Percentiles rank a stretch among this genome's conserved stretches.
Evolutionary conservation across 192 early-diverging fungal genomes (phyloP).

Genomic region (Coemansia erecta): DNA sequence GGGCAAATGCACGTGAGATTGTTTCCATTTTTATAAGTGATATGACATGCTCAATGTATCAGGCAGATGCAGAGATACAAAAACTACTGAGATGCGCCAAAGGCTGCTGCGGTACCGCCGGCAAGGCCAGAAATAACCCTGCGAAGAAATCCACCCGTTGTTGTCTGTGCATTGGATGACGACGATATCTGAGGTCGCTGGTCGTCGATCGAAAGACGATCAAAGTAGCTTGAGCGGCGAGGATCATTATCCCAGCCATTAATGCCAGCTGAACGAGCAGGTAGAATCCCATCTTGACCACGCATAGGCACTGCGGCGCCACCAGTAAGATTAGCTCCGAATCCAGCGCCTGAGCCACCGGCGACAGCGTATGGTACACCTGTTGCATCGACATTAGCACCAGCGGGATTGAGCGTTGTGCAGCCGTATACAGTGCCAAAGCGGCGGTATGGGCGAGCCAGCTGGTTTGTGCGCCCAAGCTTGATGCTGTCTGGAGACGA

Average conservation of each 20-base stretch:
- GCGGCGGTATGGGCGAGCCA: constrained; percentile 42
- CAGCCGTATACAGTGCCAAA: constrained; percentile 46
- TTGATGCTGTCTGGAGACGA: constrained; percentile 19
- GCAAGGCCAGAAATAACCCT: constrained; percentile 44
- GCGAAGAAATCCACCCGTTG: constrained; percentile 24
- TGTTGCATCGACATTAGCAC: background rate
- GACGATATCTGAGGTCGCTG: constrained; percentile 20
- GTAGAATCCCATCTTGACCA: constrained; percentile 18
- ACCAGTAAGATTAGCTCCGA: background rate
- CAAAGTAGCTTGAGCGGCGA: constrained; percentile 49
- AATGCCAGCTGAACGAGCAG: constrained; percentile 16
- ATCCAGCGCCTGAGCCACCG: constrained; percentile 7
- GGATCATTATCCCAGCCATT: constrained; percentile 30
- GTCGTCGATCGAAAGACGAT: constrained; percentile 44
- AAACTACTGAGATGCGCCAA: constrained; percentile 37
- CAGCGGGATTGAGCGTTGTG: constrained; percentile 16
- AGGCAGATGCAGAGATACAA: background rate
- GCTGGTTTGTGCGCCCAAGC: constrained; percentile 7
- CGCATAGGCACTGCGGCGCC: constrained; percentile 14
- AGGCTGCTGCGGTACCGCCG: constrained; percentile 24
- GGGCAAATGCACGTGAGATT: no score
- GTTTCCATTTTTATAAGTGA: no score
- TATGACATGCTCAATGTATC: no score
- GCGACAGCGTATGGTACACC: background rate
- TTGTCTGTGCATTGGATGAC: constrained; percentile 17